Evolutionary conservation across 148 eudicot species (phyloP), one percentile per base, ranked within the genome.

Genomic region (Amaranthus palmeri): DNA sequence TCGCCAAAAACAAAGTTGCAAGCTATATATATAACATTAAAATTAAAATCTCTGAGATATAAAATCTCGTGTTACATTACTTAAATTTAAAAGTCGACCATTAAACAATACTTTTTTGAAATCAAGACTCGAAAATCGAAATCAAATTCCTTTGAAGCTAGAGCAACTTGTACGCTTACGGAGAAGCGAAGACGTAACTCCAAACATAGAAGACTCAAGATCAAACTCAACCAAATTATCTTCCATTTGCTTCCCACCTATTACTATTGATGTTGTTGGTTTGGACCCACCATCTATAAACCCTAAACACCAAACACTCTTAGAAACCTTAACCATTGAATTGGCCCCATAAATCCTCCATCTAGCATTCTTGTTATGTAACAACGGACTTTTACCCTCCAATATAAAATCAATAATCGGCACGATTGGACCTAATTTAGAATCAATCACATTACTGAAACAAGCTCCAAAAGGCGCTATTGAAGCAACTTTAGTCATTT

Each of bases 181-280:
- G 14, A 72, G 62, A 17, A 84, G 82, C 11, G 90, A 82, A 8
- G 83, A 70, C 36, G 83, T 80, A 15, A 87, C 52, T 13, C 90
- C 78, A 40, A 87, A 49, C 72, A 55, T 76, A 14, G 71, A 63
- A 4, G 68, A 43, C 10, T 25, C 78, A 13, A 84, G 49, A 65
- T 87, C 85, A 67, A 87, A 71, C 73, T 84, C 88, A 0, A 87
- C 77, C 54, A 87, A 68, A 70, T 74, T 78, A 75, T 87, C 85
- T 78, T 87, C 88, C 85, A 87, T 68, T 55, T 84, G 88, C 67
- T 82, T 68, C 7, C 88, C 90, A 11, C 90, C 90, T 2, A 87
- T 76, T 15, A 81, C 88, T 6, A 87, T 75, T 53, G 90, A 75
- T 4, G 85, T 77, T 46, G 49, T 71, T n/a, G 79, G 52, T 8